Percentiles rank a stretch among this genome's conserved stretches.
Conservation (phyloP, 1,284 basidiomycete genomes). For the Ustilago crameri region DNA sequence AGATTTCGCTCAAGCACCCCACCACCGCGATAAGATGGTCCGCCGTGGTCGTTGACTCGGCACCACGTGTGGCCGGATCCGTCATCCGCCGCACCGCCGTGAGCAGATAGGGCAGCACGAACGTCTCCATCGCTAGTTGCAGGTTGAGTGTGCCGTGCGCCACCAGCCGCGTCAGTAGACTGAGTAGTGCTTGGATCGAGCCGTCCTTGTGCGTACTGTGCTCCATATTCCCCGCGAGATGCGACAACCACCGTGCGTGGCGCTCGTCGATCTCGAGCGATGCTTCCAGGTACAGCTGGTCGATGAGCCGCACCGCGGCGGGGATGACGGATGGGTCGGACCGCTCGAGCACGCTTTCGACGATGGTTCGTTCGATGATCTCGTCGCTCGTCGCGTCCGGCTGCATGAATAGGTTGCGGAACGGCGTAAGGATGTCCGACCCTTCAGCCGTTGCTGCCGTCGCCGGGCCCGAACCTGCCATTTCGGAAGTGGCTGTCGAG, state of each 20-base stretch:
- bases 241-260: constrained; percentile 39
- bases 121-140: constrained; percentile 34
- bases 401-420: constrained; percentile 37
- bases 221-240: constrained; percentile 28
- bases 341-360: constrained; percentile 29
- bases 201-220: constrained; percentile 7
- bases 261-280: constrained; percentile 51
- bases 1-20: constrained; percentile 22
- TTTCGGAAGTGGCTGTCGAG: too few species aligned
- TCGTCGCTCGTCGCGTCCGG: constrained; percentile 41
- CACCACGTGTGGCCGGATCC: constrained; percentile 31
- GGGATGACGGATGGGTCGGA: constrained; percentile 10
- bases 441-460: too few species aligned
- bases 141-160: constrained; percentile 46
- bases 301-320: constrained; percentile 34
- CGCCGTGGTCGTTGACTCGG: constrained; percentile 9
- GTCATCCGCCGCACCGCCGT: constrained; percentile 25
- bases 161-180: constrained; percentile 20
- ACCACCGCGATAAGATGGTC: constrained; percentile 16
- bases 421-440: constrained; percentile 26
- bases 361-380: constrained; percentile 40
- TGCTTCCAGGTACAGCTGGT: constrained; percentile 50
- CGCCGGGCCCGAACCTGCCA: too few species aligned
- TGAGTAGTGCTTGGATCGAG: constrained; percentile 20
- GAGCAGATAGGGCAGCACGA: constrained; percentile 30